These are phyloP conservation scores for Boletus pseudopeckii DNA, from an alignment of 768 basidiomycete genomes.

Conservation along the genomic window DNA sequence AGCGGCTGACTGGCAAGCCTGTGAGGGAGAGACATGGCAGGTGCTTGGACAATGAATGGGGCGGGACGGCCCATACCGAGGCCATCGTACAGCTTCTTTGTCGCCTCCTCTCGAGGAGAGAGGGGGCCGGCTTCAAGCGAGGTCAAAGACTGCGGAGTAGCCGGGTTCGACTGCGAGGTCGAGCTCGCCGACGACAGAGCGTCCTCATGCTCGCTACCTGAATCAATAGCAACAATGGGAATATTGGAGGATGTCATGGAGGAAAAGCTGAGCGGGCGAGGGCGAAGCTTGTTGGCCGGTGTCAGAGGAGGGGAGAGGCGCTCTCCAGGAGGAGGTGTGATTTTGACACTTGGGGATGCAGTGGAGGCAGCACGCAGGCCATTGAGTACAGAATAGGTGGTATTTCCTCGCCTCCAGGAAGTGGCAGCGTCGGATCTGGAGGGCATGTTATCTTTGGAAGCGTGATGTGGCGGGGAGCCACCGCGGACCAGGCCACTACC, in stretches of 20 bases:
- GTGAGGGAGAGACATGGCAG: slow-evolving; percentile 34
- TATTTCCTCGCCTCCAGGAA: slow-evolving; percentile 75
- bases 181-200: slow-evolving; percentile 58
- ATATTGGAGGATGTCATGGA: slow-evolving; percentile 41
- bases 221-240: slow-evolving; percentile 57
- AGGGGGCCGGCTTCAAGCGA: slow-evolving; percentile 53
- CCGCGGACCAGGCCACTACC: slow-evolving; percentile 74
- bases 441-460: slow-evolving; percentile 35
- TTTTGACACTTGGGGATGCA: slow-evolving; percentile 59
- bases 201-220: slow-evolving; percentile 53
- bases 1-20: slow-evolving; percentile 69
- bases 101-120: slow-evolving; percentile 82
- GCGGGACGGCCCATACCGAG: slow-evolving; percentile 77
- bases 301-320: slow-evolving; percentile 45
- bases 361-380: slow-evolving; percentile 56
- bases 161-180: slow-evolving; percentile 64
- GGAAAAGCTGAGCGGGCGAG: slow-evolving; percentile 65
- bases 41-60: slow-evolving; percentile 30
- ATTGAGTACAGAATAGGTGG: slow-evolving; percentile 68
- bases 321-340: slow-evolving; percentile 70
- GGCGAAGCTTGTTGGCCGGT: slow-evolving; percentile 44
- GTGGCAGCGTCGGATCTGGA: slow-evolving; percentile 79
- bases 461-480: slow-evolving; percentile 41
- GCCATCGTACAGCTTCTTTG: slow-evolving; percentile 86
- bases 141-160: slow-evolving; percentile 69